Evolutionary conservation across 495 filamentous ascomycete species (phyloP).

Genomic region (Margaritispora aquatica): DNA sequence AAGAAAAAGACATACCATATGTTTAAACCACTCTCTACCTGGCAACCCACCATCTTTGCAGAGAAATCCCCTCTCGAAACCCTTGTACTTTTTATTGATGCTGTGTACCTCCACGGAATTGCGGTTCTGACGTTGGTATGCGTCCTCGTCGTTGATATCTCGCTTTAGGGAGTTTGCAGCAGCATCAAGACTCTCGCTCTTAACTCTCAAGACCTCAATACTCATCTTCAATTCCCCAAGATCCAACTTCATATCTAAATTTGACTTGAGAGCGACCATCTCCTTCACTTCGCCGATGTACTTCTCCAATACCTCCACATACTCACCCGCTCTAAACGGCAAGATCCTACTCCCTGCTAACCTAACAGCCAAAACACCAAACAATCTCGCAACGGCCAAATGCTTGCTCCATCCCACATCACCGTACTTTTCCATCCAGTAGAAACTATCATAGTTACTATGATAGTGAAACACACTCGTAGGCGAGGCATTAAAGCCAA

Average conservation of each 20-base stretch:
- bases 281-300: background rate
- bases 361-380: background rate
- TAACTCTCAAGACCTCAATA: background rate
- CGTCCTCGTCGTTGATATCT: background rate
- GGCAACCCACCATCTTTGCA: background rate
- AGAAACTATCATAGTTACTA: slow-evolving; percentile 85
- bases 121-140: background rate
- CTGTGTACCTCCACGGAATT: background rate
- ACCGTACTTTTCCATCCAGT: slow-evolving; percentile 75
- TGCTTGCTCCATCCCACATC: slow-evolving; percentile 82
- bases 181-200: background rate
- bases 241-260: too few species aligned
- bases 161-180: background rate
- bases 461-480: slow-evolving; percentile 65
- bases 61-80: background rate
- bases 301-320: background rate
- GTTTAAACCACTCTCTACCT: background rate
- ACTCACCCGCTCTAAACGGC: background rate
- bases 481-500: slow-evolving; percentile 5
- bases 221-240: background rate
- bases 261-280: background rate
- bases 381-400: slow-evolving; percentile 46
- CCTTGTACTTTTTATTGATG: background rate
- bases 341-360: background rate
- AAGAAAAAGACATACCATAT: background rate